Conservation (phyloP, 2,329 filamentous ascomycete genomes). For the Escovopsis sp. region DNA sequence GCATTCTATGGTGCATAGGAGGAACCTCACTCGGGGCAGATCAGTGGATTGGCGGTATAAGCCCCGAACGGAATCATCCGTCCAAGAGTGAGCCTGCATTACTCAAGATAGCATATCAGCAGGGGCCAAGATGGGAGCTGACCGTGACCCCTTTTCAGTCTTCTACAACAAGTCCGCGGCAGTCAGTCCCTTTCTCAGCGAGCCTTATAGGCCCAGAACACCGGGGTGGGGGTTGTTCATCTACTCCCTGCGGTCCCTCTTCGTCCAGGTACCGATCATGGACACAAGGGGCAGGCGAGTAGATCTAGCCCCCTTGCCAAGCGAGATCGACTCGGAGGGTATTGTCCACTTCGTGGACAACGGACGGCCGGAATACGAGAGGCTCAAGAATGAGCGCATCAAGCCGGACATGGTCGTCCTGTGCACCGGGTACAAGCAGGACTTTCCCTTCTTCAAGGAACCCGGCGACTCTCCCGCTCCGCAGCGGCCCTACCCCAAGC, state of each 20-base stretch:
- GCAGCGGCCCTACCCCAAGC: conserved; percentile 21
- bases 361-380: conserved; percentile 15
- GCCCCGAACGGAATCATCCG: conserved; percentile 16
- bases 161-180: conserved; percentile 26
- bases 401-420: conserved; percentile 28
- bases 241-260: conserved; percentile 16
- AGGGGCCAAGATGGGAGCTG: neutral
- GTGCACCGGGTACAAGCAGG: conserved; percentile 30
- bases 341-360: conserved; percentile 20
- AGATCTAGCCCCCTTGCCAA: conserved; percentile 28
- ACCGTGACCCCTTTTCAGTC: conserved; percentile 12
- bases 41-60: conserved; percentile 27
- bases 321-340: conserved; percentile 18
- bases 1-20: conserved; percentile 16
- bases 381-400: conserved; percentile 15
- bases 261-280: conserved; percentile 20
- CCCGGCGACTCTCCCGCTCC: neutral
- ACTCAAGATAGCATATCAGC: no score
- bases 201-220: conserved; percentile 14
- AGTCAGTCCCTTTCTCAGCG: conserved; percentile 22
- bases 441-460: conserved; percentile 22
- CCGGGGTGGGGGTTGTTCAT: conserved; percentile 9
- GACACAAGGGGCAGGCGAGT: conserved; percentile 22
- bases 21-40: conserved; percentile 26
- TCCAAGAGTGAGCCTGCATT: conserved; percentile 9